Percentiles rank a stretch among this genome's conserved stretches.
phyloP scores from a whole-genome alignment of 768 basidiomycete genomes.

The Lentinula detonsa region DNA sequence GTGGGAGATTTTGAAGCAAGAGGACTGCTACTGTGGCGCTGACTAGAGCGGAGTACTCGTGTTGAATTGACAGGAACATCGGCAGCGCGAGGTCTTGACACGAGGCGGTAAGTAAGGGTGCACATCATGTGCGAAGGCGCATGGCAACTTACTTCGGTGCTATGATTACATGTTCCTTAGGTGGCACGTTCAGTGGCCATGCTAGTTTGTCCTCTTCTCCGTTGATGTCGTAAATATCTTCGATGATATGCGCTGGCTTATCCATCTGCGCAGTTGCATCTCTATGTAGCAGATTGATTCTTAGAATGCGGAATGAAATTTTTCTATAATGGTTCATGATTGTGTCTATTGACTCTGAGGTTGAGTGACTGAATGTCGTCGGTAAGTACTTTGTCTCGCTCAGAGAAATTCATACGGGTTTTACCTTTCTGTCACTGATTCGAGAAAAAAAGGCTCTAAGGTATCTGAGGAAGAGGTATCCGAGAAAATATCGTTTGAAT shows the following conservation, averaged over 20 bases:
- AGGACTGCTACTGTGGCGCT: neutral
- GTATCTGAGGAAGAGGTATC: neutral
- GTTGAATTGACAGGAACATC: neutral
- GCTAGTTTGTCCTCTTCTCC: neutral
- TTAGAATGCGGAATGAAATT: constrained; percentile 1
- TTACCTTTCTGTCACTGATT: neutral
- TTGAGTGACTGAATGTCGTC: neutral
- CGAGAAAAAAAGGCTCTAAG: neutral
- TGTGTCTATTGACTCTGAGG: neutral
- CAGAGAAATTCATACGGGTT: no score
- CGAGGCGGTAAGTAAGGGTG: neutral
- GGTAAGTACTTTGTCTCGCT: neutral
- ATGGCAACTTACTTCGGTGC: neutral
- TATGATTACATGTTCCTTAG: neutral
- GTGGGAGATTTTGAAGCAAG: neutral
- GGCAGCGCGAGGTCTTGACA: neutral
- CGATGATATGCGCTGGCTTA: neutral
- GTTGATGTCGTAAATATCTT: constrained; percentile 3
- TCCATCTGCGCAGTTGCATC: constrained; percentile 1
- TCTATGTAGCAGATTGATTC: constrained; percentile 1
- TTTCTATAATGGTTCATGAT: neutral
- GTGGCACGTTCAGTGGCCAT: neutral
- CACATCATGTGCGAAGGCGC: neutral
- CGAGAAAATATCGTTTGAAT: neutral
- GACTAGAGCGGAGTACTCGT: neutral